Conservation (phyloP, 768 basidiomycete species). For the Rhodotorula paludigena region DNA sequence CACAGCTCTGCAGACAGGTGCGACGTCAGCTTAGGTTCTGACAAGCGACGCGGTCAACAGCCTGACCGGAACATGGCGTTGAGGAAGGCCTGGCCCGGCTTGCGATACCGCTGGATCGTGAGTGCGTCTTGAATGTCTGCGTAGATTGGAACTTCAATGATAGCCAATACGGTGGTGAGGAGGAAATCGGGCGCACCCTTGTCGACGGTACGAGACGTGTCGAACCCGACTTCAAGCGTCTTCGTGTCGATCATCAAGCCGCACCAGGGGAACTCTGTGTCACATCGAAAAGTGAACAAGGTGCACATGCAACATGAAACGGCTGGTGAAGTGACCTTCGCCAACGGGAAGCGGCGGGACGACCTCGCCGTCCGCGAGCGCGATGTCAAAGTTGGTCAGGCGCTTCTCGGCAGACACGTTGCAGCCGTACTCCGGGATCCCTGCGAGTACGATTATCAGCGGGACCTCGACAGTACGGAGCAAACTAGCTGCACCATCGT, state of each 20-base stretch:
- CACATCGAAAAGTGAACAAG: constrained; percentile 36
- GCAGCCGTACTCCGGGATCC: constrained; percentile 92
- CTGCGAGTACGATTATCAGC: constrained; percentile 43
- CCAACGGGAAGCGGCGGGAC: constrained; percentile 49
- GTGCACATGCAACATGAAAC: constrained; percentile 51
- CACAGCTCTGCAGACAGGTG: constrained; percentile 55
- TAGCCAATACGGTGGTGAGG: neutral
- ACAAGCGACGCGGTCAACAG: neutral
- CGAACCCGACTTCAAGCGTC: constrained; percentile 63
- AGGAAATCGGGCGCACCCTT: neutral
- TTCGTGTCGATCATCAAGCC: constrained; percentile 72
- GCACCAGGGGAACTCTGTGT: constrained; percentile 85
- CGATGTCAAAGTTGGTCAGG: constrained; percentile 70
- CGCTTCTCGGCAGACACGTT: constrained; percentile 85
- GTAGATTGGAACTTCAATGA: neutral
- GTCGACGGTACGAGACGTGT: constrained; percentile 3
- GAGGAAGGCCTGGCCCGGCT: constrained; percentile 61
- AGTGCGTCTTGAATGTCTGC: constrained; percentile 64
- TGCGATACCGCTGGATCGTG: constrained; percentile 63
- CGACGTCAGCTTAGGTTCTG: constrained; percentile 3
- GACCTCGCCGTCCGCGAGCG: constrained; percentile 32
- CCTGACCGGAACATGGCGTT: constrained; percentile 68
- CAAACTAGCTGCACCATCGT: constrained; percentile 53
- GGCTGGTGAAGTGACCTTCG: too few species aligned
- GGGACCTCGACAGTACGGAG: neutral